These are phyloP conservation scores for Mimosa pudica DNA, from an alignment of 306 rosid genomes.

Conservation along the genomic window DNA sequence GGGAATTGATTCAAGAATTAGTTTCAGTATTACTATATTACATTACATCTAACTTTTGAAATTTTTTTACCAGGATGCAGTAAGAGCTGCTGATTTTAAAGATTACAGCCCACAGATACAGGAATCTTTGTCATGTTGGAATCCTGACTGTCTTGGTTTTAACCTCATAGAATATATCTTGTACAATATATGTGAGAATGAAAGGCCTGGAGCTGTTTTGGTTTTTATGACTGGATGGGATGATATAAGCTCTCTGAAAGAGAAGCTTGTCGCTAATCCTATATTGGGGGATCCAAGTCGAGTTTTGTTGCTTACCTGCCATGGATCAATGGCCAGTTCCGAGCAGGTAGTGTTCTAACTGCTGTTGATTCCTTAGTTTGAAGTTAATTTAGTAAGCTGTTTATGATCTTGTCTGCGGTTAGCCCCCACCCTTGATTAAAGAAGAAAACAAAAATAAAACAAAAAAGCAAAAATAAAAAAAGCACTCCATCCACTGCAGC, in stretches of 20 bases:
- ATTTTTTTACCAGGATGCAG: slow-evolving; percentile 71
- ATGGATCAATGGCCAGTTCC: slow-evolving; percentile 95
- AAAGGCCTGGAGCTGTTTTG: slow-evolving; percentile 84
- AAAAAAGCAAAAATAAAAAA: neutral
- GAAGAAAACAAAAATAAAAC: too few relatives aligned
- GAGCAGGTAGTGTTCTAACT: slow-evolving; percentile 72
- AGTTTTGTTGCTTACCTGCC: slow-evolving; percentile 83
- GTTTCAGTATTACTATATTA: slow-evolving; percentile 32
- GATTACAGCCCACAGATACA: slow-evolving; percentile 70
- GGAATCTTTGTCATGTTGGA: slow-evolving; percentile 91
- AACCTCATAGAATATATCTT: slow-evolving; percentile 77
- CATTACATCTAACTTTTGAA: slow-evolving; percentile 10
- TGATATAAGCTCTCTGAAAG: slow-evolving; percentile 85
- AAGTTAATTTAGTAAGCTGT: slow-evolving; percentile 4
- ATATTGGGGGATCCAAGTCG: slow-evolving; percentile 71
- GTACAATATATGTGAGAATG: slow-evolving; percentile 76
- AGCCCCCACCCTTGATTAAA: neutral
- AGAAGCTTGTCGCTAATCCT: slow-evolving; percentile 71
- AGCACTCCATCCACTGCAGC: neutral
- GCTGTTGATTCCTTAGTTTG: slow-evolving; percentile 22
- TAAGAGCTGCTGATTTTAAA: slow-evolving; percentile 71
- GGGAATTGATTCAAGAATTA: slow-evolving; percentile 27
- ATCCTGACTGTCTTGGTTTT: slow-evolving; percentile 90
- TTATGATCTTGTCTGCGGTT: neutral
- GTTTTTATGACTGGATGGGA: slow-evolving; percentile 99